A percentile compares a stretch with the other conserved stretches of the same genome.
Evolutionary conservation across 163 green algal species (phyloP).

Genomic region (Chloromonas sp.): DNA sequence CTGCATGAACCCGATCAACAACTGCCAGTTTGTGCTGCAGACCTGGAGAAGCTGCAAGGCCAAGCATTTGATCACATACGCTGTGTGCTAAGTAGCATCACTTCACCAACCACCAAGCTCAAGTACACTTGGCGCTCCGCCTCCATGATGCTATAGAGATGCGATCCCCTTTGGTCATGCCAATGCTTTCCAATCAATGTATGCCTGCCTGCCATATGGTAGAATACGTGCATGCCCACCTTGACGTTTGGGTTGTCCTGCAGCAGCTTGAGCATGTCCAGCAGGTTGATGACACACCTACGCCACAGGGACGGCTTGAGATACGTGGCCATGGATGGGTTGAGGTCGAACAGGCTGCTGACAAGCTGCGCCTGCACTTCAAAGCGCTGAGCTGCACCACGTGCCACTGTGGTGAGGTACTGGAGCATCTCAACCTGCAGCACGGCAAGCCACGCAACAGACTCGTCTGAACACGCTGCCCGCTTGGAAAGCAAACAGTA

Average conservation of each 20-base stretch:
- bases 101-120: no score
- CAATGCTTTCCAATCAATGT: no score
- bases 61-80: no score
- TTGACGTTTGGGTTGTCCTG: constrained; percentile 48
- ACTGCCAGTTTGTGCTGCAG: no score
- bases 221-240: constrained; percentile 1
- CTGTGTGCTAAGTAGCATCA: no score
- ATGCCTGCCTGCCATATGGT: no score
- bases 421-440: constrained; percentile 82
- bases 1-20: constrained; percentile 20
- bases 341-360: constrained; percentile 94
- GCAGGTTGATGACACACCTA: constrained; percentile 64
- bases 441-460: neutral
- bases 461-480: no score
- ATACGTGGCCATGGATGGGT: constrained; percentile 71
- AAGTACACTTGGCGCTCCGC: no score
- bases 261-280: constrained; percentile 74
- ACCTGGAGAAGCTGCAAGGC: no score
- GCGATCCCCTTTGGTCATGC: no score
- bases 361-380: constrained; percentile 84
- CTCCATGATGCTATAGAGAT: no score
- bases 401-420: constrained; percentile 77
- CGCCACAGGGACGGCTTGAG: constrained; percentile 88
- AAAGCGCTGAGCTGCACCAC: constrained; percentile 79
- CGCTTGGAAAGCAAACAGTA: neutral